Percentiles rank a stretch among this genome's conserved stretches.
These are phyloP conservation scores for Hyaloscypha bicolor DNA, from an alignment of 495 filamentous ascomycete genomes.

Conservation along the genomic window DNA sequence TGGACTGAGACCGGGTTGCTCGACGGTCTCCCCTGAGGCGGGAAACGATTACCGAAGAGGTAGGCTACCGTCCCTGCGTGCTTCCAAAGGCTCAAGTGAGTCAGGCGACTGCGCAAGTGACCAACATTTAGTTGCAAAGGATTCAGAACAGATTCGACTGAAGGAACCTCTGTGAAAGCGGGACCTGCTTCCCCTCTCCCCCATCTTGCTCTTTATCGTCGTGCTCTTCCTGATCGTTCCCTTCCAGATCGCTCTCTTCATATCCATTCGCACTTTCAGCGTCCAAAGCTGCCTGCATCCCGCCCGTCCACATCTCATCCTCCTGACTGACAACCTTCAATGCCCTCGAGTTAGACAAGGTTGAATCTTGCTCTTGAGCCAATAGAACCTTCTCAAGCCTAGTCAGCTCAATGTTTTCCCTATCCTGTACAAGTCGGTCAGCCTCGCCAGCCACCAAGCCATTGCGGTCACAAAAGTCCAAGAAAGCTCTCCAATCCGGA, in stretches of 20 bases:
- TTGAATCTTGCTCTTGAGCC: constrained; percentile 19
- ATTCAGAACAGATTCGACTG: no score
- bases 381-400: constrained; percentile 33
- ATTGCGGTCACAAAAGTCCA: constrained; percentile 50
- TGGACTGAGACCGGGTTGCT: no score
- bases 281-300: constrained; percentile 28
- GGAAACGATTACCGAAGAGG: no score
- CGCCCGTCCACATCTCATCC: constrained; percentile 33
- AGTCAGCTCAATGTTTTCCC: constrained; percentile 12
- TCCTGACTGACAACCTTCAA: constrained; percentile 27
- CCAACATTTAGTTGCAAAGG: no score
- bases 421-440: background rate
- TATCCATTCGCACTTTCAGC: background rate
- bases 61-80: no score
- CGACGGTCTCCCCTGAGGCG: no score
- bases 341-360: constrained; percentile 4
- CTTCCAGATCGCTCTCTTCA: background rate
- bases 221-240: background rate
- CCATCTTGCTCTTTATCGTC: no score
- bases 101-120: no score
- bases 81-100: no score
- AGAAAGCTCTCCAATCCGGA: constrained; percentile 46
- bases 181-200: no score
- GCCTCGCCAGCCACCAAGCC: constrained; percentile 34
- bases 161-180: no score